A percentile compares a stretch with the other conserved stretches of the same genome.
Evolutionary conservation across 139 green algal species (phyloP).

Genomic region (Parachlorella kessleri): DNA sequence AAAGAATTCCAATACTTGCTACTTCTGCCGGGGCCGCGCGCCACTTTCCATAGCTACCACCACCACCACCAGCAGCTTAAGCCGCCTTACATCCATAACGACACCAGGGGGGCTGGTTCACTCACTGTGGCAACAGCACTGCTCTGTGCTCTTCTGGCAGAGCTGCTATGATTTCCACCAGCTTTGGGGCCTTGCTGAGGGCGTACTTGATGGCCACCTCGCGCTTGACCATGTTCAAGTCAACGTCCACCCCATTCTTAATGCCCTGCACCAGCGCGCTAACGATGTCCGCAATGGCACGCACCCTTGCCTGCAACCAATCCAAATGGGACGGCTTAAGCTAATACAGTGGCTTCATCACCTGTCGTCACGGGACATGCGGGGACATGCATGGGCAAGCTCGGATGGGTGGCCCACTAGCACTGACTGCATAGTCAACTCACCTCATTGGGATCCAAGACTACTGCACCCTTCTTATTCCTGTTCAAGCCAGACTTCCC

Average conservation of each 20-base stretch:
- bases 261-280: constrained; percentile 67
- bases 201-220: constrained; percentile 44
- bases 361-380: too few species aligned
- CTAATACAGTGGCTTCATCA: too few species aligned
- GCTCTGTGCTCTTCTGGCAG: constrained; percentile 91
- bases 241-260: constrained; percentile 72
- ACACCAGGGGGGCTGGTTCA: too few species aligned
- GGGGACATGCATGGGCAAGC: too few species aligned
- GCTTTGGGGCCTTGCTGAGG: constrained; percentile 78
- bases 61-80: too few species aligned
- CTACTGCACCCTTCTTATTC: constrained; percentile 23
- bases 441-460: constrained; percentile 11
- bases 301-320: constrained; percentile 64
- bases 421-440: not conserved
- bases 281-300: constrained; percentile 85
- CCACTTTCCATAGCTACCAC: too few species aligned
- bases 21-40: too few species aligned
- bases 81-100: too few species aligned
- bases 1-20: too few species aligned
- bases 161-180: constrained; percentile 98
- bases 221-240: constrained; percentile 83
- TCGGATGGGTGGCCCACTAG: too few species aligned
- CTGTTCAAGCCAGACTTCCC: not conserved
- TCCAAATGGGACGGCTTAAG: too few species aligned
- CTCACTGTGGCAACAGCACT: constrained; percentile 81